Base-by-base conservation (phyloP, 2,329 filamentous ascomycete species). In the Talaromyces sp. region DNA sequence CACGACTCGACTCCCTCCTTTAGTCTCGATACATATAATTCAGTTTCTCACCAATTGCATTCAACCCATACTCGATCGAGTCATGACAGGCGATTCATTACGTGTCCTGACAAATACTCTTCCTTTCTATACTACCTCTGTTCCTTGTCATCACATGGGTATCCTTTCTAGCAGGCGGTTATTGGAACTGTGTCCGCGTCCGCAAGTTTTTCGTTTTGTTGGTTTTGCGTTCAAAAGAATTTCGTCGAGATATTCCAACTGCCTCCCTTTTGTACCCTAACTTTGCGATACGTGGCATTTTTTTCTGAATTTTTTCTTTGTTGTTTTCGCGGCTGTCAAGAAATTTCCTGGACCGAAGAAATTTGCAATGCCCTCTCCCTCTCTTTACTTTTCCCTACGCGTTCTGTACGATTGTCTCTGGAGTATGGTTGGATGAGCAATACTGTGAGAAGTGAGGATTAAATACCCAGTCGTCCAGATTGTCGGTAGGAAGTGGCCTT, bases 1-100 rank as follows among this genome's bases (percentile, higher is more conserved):
- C 95, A 66, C 87, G 93, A 73, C 89, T 99, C 71, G 95, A 99
- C 80, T 98, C 95, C 57, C 83, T 99, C 64, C 88, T 99, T 75
- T 99, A 66, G 78, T 44, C 32, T 42, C 36, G 52, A 56, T 60
- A 42, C 57, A 61, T 47, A 33, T 33, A 55, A 28, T 42, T 51
- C 36, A 28, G 25, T 44, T 67, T 59, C 28, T 55, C 30, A 53
- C 55, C 49, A 25, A 39, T 30, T 39, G 28, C 54, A 59, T 57
- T 51, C 44, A 57, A 56, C 44, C 55, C 55, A 52, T 49, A 58
- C 47, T 62, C 55, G 42, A 42, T 19, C 22, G 25, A 27, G 52
- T 47, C 22, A 19, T 47, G 49, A 30, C 49, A 53, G 49, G 49
- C 27, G 49, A 53, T 28, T 53, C 27, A 17, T 28, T 27, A 28